Evolutionary conservation across 805 yeast species (phyloP), one percentile per base, ranked within the genome.

Genomic region (Isabelozyma heimii): DNA sequence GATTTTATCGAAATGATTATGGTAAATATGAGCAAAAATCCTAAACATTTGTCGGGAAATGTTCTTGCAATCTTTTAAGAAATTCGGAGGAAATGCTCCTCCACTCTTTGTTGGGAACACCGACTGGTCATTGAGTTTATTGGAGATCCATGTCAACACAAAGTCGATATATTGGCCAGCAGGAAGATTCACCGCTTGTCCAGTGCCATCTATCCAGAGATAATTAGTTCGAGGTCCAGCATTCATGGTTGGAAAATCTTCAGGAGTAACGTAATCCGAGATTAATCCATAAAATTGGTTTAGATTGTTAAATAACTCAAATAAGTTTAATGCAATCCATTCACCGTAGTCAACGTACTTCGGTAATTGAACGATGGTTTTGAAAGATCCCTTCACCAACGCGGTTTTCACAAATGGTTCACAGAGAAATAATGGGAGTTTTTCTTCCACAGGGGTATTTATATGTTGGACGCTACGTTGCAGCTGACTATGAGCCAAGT

Each of bases 401-500:
- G 98, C 96, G 0, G 97, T 89, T 52, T 91, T 85, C 5, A 91
- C 94, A 65, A 88, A 94, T 12, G 97, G 98, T 58, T 91, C 97
- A 61, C 94, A 85, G 56, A 94, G 65, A 61, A 91, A 94, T 47
- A 94, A 70, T 4, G 91, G 90, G 37, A 63, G 52, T 28, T 54
- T 49, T 17, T 49, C 54, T 9, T 30, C 44, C 40, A 15, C 50
- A 61, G 51, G 52, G 44, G 69, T 60, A 45, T 57, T 50, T 37
- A 45, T 14, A 42, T 46, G 53, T 43, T 48, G 54, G 35, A 42
- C 59, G 40, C 33, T 40, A 27, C 49, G 49, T 35, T 42, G 55
- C 24, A 47, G 51, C 17, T 40, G 42, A 8, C 17, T n/a, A 14
- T 37, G 40, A 5, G 44, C 17, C 44, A 24, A 16, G 37, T 37